phyloP scores from a whole-genome alignment of 2,329 filamentous ascomycete genomes.

The Zymoseptoria ardabiliae region DNA sequence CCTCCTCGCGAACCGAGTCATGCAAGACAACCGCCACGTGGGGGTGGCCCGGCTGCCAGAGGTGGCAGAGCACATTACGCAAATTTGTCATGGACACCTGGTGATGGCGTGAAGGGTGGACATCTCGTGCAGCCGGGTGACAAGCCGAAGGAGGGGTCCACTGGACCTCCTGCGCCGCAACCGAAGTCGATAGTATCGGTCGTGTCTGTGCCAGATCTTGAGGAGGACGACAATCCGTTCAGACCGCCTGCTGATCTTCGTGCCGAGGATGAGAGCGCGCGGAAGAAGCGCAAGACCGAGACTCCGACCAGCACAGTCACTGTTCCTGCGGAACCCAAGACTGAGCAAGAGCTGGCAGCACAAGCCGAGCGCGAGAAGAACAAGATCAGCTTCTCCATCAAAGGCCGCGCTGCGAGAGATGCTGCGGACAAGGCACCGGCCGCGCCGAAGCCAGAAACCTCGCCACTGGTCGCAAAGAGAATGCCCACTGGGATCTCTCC shows the following conservation, averaged over 20 bases:
- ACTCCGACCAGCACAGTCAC: conserved; percentile 3
- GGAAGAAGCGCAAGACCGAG: conserved; percentile 21
- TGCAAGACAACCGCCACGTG: conserved; percentile 14
- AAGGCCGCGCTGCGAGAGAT: conserved; percentile 55
- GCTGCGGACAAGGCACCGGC: conserved; percentile 26
- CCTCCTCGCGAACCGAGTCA: conserved; percentile 17
- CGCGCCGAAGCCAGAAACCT: conserved; percentile 21
- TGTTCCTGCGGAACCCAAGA: conserved; percentile 8
- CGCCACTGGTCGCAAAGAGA: conserved; percentile 45
- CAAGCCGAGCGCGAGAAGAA: conserved; percentile 25
- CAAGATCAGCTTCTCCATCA: conserved; percentile 92
- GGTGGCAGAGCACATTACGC: conserved; percentile 52
- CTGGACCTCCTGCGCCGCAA: conserved; percentile 27
- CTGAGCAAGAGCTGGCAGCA: conserved; percentile 36
- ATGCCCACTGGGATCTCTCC: conserved; percentile 23
- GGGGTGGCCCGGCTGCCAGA: conserved; percentile 40
- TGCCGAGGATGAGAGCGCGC: conserved; percentile 53
- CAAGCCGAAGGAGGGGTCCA: conserved; percentile 24
- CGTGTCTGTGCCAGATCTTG: conserved; percentile 30
- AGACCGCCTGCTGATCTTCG: conserved; percentile 58
- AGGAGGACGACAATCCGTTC: conserved; percentile 54
- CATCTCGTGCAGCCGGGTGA: conserved; percentile 32
- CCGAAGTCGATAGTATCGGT: conserved; percentile 19
- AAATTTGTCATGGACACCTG: conserved; percentile 64
- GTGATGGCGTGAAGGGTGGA: conserved; percentile 47